Evolutionary conservation across 2,329 filamentous ascomycete genomes (phyloP).

Genomic region (Davidsoniella eucalypti): DNA sequence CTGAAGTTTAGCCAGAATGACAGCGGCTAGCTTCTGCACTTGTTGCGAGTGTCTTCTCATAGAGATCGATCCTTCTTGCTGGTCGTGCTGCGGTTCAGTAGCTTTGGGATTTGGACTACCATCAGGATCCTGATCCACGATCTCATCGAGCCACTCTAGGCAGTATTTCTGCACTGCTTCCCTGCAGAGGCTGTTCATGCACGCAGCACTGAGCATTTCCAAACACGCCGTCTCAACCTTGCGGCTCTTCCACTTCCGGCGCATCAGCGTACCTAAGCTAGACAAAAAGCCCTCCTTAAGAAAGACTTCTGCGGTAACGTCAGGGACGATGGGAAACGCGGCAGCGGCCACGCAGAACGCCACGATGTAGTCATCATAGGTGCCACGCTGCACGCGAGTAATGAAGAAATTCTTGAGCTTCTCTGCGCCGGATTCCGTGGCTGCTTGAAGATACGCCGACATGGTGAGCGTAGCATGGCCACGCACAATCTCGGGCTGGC

Average conservation of each 20-base stretch:
- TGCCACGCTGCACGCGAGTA: conserved; percentile 51
- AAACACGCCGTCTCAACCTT: conserved; percentile 76
- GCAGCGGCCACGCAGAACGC: conserved; percentile 85
- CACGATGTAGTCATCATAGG: conserved; percentile 74
- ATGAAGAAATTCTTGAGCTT: conserved; percentile 62
- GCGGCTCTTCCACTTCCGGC: conserved; percentile 65
- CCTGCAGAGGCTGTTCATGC: conserved; percentile 67
- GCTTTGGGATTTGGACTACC: conserved; percentile 21
- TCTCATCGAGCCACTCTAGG: conserved; percentile 69
- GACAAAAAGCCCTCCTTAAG: conserved; percentile 75
- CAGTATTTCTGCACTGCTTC: conserved; percentile 76
- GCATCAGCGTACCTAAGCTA: conserved; percentile 59
- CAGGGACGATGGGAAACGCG: conserved; percentile 72
- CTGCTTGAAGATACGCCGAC: conserved; percentile 68
- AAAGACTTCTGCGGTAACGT: conserved; percentile 62
- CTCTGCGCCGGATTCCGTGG: conserved; percentile 51
- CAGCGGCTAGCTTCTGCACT: conserved; percentile 51
- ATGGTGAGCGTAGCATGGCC: conserved; percentile 69
- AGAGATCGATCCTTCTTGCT: conserved; percentile 39
- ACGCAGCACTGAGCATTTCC: conserved; percentile 82
- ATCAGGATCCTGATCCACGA: conserved; percentile 57
- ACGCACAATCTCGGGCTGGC: conserved; percentile 55
- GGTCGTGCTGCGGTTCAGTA: conserved; percentile 39
- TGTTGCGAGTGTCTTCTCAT: conserved; percentile 44
- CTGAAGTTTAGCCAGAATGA: conserved; percentile 57